Percentiles rank a stretch among this genome's conserved stretches.
Conservation (phyloP, 2,329 filamentous ascomycete species). For the Xylariaceae sp. region DNA sequence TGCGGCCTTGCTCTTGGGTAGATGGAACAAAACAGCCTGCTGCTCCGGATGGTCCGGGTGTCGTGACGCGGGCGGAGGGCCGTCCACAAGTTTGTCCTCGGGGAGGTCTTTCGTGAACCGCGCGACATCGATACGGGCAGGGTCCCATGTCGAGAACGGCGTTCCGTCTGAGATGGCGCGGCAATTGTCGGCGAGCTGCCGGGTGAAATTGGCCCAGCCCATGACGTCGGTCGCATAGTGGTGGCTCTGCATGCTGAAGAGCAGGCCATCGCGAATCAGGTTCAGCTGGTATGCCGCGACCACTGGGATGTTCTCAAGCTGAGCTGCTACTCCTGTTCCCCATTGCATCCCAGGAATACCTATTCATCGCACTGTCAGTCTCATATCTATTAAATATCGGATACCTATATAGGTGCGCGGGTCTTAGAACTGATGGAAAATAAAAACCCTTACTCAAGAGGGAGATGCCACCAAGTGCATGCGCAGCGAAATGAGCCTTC, state of each 20-base stretch:
- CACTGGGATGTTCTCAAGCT: no score
- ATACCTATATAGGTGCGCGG: no score
- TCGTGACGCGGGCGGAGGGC: slow-evolving; percentile 21
- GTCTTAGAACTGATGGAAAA: no score
- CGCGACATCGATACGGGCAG: slow-evolving; percentile 30
- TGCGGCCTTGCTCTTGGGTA: slow-evolving; percentile 38
- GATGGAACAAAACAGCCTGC: slow-evolving; percentile 34
- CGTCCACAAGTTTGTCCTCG: slow-evolving; percentile 25
- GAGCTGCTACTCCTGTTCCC: no score
- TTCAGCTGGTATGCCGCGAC: slow-evolving; percentile 36
- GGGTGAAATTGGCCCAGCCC: slow-evolving; percentile 33
- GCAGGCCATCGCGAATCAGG: slow-evolving; percentile 36
- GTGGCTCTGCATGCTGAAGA: slow-evolving; percentile 38
- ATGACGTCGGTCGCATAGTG: slow-evolving; percentile 40
- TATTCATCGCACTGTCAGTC: no score
- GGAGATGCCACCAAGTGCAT: slow-evolving; percentile 28
- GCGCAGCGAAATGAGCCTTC: slow-evolving; percentile 28
- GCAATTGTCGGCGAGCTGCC: slow-evolving; percentile 41
- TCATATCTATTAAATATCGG: no score
- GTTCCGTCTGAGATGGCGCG: slow-evolving; percentile 26
- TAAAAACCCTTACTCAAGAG: no score
- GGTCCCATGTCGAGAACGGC: slow-evolving; percentile 31
- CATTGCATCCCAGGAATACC: no score
- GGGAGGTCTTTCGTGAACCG: slow-evolving; percentile 28
- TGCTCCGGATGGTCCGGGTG: slow-evolving; percentile 25